Percentiles rank a stretch among this genome's conserved stretches.
phyloP scores from a whole-genome alignment of 73 alveolate species.

The Diophrys appendiculata region DNA sequence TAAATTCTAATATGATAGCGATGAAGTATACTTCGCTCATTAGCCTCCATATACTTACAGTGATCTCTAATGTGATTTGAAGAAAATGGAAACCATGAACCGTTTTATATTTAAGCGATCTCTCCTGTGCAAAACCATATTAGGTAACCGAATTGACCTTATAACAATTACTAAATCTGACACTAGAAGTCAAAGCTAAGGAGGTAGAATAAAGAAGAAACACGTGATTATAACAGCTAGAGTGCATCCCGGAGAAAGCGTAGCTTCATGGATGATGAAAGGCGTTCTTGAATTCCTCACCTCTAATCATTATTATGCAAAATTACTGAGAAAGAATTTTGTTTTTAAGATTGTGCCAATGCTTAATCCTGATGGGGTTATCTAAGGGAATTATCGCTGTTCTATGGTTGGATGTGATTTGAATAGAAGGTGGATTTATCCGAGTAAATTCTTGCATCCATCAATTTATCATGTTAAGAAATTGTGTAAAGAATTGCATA shows the following conservation, averaged over 20 bases:
- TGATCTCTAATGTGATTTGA: constrained; percentile 66
- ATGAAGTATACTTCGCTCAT: constrained; percentile 81
- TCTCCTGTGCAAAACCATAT: constrained; percentile 71
- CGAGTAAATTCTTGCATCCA: constrained; percentile 86
- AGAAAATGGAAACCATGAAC: constrained; percentile 25
- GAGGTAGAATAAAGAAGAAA: constrained; percentile 49
- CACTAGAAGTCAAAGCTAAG: too few relatives aligned
- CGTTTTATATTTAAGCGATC: constrained; percentile 30
- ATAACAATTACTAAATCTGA: constrained; percentile 62
- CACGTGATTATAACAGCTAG: constrained; percentile 90
- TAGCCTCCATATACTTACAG: constrained; percentile 86
- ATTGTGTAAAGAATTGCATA: constrained; percentile 40
- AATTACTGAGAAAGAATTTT: constrained; percentile 61
- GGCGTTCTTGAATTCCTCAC: constrained; percentile 92
- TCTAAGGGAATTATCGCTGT: constrained; percentile 97
- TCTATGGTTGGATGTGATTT: constrained; percentile 98
- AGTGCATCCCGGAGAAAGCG: constrained; percentile 99
- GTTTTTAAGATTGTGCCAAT: constrained; percentile 97
- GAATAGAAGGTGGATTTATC: constrained; percentile 94
- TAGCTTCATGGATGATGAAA: constrained; percentile 93
- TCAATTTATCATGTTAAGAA: constrained; percentile 54
- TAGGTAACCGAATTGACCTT: constrained; percentile 77
- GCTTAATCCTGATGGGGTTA: constrained; percentile 99
- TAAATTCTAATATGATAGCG: constrained; percentile 69
- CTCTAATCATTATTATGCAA: constrained; percentile 69